These are phyloP conservation scores for Paecilomyces formosus DNA, from an alignment of 2,329 filamentous ascomycete species.

Conservation along the genomic window DNA sequence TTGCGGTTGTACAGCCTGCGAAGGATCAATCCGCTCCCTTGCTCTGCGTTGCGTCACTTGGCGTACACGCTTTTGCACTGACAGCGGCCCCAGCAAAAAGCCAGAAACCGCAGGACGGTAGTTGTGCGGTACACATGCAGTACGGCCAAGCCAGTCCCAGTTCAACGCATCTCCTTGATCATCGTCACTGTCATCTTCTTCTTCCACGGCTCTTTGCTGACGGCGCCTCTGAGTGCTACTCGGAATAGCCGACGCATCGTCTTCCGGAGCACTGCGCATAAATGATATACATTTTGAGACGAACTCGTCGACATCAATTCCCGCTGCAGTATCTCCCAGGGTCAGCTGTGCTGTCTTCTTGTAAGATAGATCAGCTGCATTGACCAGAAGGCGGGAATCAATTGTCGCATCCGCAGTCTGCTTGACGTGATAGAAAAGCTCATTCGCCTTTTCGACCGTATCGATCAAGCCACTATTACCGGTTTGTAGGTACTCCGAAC, in stretches of 20 bases:
- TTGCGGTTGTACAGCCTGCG: conserved; percentile 65
- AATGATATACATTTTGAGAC: conserved; percentile 82
- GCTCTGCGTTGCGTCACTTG: conserved; percentile 64
- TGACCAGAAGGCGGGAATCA: conserved; percentile 79
- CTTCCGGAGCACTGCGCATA: conserved; percentile 64
- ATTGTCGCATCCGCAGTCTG: conserved; percentile 88
- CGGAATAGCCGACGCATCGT: conserved; percentile 41
- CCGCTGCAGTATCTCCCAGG: conserved; percentile 63
- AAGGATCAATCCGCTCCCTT: conserved; percentile 58
- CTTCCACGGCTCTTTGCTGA: conserved; percentile 19
- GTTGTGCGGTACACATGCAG: conserved; percentile 66
- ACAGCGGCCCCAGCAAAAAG: conserved; percentile 82
- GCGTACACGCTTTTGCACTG: conserved; percentile 75
- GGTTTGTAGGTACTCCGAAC: conserved; percentile 61
- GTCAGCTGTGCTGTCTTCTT: conserved; percentile 70
- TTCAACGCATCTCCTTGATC: conserved; percentile 72
- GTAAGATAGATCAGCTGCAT: conserved; percentile 69
- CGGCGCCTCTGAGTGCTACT: conserved; percentile 31
- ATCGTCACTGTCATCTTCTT: conserved; percentile 57
- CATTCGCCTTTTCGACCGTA: conserved; percentile 59
- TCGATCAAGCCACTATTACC: conserved; percentile 59
- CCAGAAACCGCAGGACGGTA: conserved; percentile 68
- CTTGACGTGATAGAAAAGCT: conserved; percentile 60
- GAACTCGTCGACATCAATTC: conserved; percentile 85
- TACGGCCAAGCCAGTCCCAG: conserved; percentile 76